Base-by-base conservation (phyloP, 1,139 yeast genomes). In the Pichia cactophila region DNA sequence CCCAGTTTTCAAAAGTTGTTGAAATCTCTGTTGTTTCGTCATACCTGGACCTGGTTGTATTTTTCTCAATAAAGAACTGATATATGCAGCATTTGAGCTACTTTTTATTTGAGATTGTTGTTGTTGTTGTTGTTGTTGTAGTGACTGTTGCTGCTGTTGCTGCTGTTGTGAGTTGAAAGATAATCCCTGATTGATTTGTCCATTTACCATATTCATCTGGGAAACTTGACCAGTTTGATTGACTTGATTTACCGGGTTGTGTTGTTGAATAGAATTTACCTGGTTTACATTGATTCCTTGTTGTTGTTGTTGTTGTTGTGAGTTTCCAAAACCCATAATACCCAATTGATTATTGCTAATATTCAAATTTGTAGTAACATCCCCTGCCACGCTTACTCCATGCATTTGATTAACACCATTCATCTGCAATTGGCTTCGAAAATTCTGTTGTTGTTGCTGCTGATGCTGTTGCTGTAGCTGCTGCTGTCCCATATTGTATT, bases 11-110 rank as follows among this genome's bases (percentile, higher is more conserved):
- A 62, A 54, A 57, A 62, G 56, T 48, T 61, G 63, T 47, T 62
- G 62, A 37, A 62, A 53, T 40, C 60, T 54, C 49, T 62, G 63
- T 43, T 62, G 65, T 36, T 62, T 58, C 5, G 65, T 58, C 59
- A 62, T 57, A 8, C 66, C 66, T 4, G 64, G 63, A 9, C 60
- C 60, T n/a, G 66, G 64, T 49, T 62, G 65, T 31, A 62, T 61
- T 39, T 61, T 56, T 45, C 54, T 54, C 38, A 62, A 44, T 37
- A 62, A 54, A 31, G 58, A 51, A 52, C 58, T 55, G 51, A 60
- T 58, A 46, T 61, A 59, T 3, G 47, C 50, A 9, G 52, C 50
- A 26, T 58, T 57, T 8, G 33, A 40, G n/a, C 12, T 38, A 8
- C 26, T 26, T 7, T 36, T 43, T 11, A 29, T 12, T 5, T 26